Base-by-base conservation (phyloP, 345 rosid species). In the Aethionema arabicum region DNA sequence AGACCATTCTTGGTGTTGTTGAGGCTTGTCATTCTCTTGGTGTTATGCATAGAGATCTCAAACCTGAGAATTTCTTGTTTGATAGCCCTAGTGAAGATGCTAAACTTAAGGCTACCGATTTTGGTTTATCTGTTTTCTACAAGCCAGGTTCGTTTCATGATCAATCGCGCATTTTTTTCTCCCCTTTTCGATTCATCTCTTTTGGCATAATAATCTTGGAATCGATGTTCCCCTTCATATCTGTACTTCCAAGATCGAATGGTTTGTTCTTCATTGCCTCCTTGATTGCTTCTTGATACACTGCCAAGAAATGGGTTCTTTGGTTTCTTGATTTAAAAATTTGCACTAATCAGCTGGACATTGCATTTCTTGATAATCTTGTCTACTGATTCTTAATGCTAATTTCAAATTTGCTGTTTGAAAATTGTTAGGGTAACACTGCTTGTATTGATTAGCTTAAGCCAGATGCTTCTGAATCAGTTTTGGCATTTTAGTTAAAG, bases 31-130 rank as follows among this genome's bases (percentile, higher is more conserved):
- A 93, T 71, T 93, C 95, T 15, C 85, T 93, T 43, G 99, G 99
- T 44, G 99, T 92, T 35, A 87, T 90, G 91, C 98, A 92, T 54
- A 80, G 98, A 61, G 98, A 92, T 82, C 91, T 92, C 65, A 92
- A 92, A 62, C 99, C 99, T 45, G 99, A 93, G 78, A 93, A 93
- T 69, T 93, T 93, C 84, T 82, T 90, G 85, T 93, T 93, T 61
- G 95, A 87, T 74, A 77, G 68, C 31, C 62, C 80, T 32, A 63
- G 47, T 52, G 91, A 90, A 7, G 96, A 87, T 72, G 97, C 91
- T 55, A 78, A 82, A 75, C 91, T 93, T 33, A 81, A 87, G 63
- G 86, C 99, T 31, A 93, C 91, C 0, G 99, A 93, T 65, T 93
- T 93, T 63, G 97, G 99, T 7, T 76, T 93, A 62, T 93, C 96